Conservation (phyloP, 192 early-diverging fungal species). For the Umbelopsis ramanniana region DNA sequence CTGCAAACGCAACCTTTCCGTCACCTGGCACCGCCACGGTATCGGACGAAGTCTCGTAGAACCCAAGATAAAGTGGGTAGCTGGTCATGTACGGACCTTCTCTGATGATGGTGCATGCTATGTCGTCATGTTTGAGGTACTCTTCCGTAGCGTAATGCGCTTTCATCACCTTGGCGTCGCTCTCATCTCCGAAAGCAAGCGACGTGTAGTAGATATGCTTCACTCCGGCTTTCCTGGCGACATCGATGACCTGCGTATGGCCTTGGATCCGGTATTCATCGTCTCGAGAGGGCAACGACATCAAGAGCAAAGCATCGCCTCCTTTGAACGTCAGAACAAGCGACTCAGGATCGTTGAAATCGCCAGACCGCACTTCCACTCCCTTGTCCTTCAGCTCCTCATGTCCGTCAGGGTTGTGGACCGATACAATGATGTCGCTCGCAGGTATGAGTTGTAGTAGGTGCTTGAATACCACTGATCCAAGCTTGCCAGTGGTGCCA, state of each 20-base stretch:
- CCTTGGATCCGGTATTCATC: slow-evolving; percentile 4
- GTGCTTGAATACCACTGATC: slow-evolving; percentile 3
- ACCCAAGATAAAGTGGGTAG: slow-evolving; percentile 5
- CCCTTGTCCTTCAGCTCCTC: slow-evolving; percentile 9
- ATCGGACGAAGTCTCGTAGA: not conserved
- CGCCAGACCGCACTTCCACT: not conserved
- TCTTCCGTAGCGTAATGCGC: slow-evolving; percentile 9
- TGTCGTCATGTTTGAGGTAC: not conserved
- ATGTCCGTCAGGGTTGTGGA: not conserved
- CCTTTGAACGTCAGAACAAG: not conserved
- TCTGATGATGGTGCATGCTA: slow-evolving; percentile 14
- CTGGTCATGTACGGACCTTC: slow-evolving; percentile 10
- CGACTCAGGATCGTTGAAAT: not conserved
- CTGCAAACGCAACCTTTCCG: not conserved
- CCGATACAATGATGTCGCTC: not conserved
- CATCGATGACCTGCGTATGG: not conserved
- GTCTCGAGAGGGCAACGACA: slow-evolving; percentile 5
- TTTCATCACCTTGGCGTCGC: slow-evolving; percentile 10
- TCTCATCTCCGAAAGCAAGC: not conserved
- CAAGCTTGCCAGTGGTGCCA: slow-evolving; percentile 3
- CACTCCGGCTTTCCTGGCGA: not conserved
- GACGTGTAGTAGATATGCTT: slow-evolving; percentile 19
- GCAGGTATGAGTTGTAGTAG: slow-evolving; percentile 2
- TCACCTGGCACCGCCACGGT: slow-evolving; percentile 11
- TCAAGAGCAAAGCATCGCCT: not conserved